Evolutionary conservation across 345 rosid species (phyloP).

Genomic region (Gossypium mustelinum): DNA sequence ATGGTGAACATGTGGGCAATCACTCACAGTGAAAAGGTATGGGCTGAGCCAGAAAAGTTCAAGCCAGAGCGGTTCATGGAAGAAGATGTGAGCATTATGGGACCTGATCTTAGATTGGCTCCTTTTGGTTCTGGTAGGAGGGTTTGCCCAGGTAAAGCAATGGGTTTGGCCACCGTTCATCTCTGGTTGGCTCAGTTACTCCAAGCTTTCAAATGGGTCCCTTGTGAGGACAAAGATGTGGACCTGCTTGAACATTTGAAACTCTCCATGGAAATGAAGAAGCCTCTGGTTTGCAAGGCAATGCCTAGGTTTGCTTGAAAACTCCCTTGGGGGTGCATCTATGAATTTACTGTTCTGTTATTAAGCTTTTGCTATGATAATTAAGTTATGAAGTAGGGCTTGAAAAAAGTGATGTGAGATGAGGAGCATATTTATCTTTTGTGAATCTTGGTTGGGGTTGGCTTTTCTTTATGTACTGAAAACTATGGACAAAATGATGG

Average conservation of each 20-base stretch:
- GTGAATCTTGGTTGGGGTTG: background rate
- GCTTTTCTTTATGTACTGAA: background rate
- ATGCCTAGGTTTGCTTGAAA: constrained; percentile 30
- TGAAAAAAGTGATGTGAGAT: background rate
- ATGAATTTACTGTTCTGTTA: background rate
- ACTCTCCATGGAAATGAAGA: constrained; percentile 67
- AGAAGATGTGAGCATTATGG: constrained; percentile 49
- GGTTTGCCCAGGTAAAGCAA: constrained; percentile 65
- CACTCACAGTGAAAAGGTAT: constrained; percentile 50
- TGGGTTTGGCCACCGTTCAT: constrained; percentile 53
- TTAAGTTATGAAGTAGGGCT: background rate
- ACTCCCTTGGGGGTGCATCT: background rate
- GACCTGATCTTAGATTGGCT: constrained; percentile 61
- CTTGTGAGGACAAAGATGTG: constrained; percentile 27
- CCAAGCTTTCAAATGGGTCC: constrained; percentile 46
- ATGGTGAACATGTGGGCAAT: constrained; percentile 98
- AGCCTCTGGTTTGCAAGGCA: constrained; percentile 50
- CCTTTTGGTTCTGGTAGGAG: constrained; percentile 69
- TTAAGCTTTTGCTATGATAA: background rate
- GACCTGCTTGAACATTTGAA: constrained; percentile 45
- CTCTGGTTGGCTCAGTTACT: constrained; percentile 61
- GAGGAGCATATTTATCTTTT: background rate
- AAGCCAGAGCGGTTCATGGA: constrained; percentile 31
- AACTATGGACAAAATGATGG: background rate
- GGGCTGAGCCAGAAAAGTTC: constrained; percentile 71